Evolutionary conservation across 352 stramenopile species (phyloP).

Genomic region (Pilasporangium apinafurcum): DNA sequence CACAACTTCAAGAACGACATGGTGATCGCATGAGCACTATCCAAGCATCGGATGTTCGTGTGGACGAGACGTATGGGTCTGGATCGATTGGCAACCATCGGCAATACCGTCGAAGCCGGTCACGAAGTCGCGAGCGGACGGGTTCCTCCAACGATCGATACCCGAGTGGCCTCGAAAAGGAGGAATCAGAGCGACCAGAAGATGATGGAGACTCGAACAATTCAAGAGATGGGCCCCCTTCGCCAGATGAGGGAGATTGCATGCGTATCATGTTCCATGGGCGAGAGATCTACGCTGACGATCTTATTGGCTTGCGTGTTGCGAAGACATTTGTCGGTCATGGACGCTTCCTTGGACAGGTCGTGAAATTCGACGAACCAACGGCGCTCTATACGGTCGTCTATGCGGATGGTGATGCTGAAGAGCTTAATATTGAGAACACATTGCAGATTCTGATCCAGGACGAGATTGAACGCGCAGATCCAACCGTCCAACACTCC

Average conservation of each 20-base stretch:
- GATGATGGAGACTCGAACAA: no score
- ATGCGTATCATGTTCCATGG: slow-evolving; percentile 69
- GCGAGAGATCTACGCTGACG: slow-evolving; percentile 62
- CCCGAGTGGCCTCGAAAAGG: background rate
- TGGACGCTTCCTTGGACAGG: slow-evolving; percentile 79
- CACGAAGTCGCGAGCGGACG: slow-evolving; percentile 18
- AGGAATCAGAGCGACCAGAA: background rate
- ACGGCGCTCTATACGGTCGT: slow-evolving; percentile 71
- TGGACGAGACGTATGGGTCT: background rate
- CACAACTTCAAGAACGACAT: background rate
- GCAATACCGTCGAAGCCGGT: slow-evolving; percentile 16
- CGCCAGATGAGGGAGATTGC: slow-evolving; percentile 32
- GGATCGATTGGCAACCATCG: background rate
- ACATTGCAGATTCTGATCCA: slow-evolving; percentile 85
- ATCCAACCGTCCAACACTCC: no score
- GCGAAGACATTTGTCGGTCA: slow-evolving; percentile 77
- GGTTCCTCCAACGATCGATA: slow-evolving; percentile 14
- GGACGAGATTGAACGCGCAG: slow-evolving; percentile 75
- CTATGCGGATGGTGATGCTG: slow-evolving; percentile 76
- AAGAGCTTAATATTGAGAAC: slow-evolving; percentile 67
- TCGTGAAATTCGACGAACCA: slow-evolving; percentile 80
- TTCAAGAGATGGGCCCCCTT: no score
- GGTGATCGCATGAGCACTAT: slow-evolving; percentile 2
- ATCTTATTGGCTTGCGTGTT: slow-evolving; percentile 76
- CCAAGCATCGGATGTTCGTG: slow-evolving; percentile 3